Base-by-base conservation (phyloP, 2,329 filamentous ascomycete genomes). In the Leptoxyphium fumago region DNA sequence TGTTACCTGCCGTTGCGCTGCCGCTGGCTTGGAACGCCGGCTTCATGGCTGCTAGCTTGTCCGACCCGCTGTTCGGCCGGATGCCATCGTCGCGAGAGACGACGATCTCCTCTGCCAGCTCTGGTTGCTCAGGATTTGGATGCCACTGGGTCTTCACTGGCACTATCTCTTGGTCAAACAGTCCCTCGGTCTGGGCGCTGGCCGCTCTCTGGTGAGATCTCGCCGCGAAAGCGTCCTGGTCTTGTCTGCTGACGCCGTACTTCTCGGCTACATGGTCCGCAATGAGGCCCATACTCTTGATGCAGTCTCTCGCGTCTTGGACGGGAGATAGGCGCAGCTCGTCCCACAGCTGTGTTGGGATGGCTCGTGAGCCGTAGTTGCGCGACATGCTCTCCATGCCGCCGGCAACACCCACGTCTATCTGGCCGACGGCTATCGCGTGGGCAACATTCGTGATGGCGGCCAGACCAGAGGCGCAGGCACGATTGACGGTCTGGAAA, bases 371-470 rank as follows among this genome's bases (percentile, higher is more conserved):
- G 42, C 80, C 87, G 64, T 95, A 95, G 66, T 94, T 94, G 51
- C 82, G 69, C 50, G 85, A 94, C 88, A 95, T 95, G 66, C 82
- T 89, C 73, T 95, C 88, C 84, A 93, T 94, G 28, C 88, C 88
- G 2, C 84, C 88, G 9, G 80, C 88, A 48, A 95, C 77, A 47
- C 85, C 88, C 0, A 72, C 70, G 48, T 79, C 74, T 42, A 89
- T 82, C 53, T 76, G 74, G 1, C 83, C 86, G 0, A 74, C 71
- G n/a, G 77, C 74, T 53, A 95, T 91, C 49, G 80, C 73, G 45
- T 82, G 78, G 5, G 84, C 82, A 2, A 94, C 71, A 11, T 71
- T 67, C 1, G 85, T 81, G 42, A 95, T 81, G 21, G 82, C 80
- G 53, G 84, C 80, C 41, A 95, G 71, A 2, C 81, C 82, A 6